phyloP scores from a whole-genome alignment of 139 green algal genomes.

The Astrephomene gubernaculifera region DNA sequence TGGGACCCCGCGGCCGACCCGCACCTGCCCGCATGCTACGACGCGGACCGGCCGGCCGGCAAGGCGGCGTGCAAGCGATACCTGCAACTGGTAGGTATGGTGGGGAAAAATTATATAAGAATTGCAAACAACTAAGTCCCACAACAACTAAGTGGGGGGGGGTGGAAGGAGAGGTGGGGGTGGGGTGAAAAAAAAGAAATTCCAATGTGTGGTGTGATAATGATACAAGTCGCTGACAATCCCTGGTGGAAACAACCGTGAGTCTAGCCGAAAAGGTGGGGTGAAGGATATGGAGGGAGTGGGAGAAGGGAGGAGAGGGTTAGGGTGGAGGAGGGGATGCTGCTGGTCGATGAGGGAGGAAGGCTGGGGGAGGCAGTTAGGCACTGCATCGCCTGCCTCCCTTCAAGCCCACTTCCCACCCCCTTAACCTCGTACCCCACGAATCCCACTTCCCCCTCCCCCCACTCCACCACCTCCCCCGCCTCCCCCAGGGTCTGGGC shows the following conservation, averaged over 20 bases:
- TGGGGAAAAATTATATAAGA: no score
- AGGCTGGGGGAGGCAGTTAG: neutral
- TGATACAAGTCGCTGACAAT: no score
- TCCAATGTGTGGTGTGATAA: no score
- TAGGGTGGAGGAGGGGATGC: neutral
- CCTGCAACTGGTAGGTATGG: no score
- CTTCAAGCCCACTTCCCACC: neutral
- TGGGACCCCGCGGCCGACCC: slow-evolving; percentile 88
- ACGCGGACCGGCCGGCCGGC: slow-evolving; percentile 56
- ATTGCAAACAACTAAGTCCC: no score
- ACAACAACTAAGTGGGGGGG: slow-evolving; percentile 52
- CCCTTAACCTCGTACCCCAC: neutral
- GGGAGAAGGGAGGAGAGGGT: neutral
- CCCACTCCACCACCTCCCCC: neutral
- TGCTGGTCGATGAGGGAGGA: neutral
- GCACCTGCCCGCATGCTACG: slow-evolving; percentile 84
- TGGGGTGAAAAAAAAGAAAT: no score
- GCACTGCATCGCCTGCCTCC: neutral
- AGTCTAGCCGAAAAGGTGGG: no score
- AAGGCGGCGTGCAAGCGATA: slow-evolving; percentile 94
- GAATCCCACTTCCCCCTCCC: neutral
- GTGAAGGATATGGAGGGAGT: neutral
- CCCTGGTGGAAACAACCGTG: no score
- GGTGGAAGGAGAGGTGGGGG: neutral
- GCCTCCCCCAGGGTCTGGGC: slow-evolving; percentile 76